Conservation (phyloP, 2,329 filamentous ascomycete genomes). For the Fusarium lyarnte region DNA sequence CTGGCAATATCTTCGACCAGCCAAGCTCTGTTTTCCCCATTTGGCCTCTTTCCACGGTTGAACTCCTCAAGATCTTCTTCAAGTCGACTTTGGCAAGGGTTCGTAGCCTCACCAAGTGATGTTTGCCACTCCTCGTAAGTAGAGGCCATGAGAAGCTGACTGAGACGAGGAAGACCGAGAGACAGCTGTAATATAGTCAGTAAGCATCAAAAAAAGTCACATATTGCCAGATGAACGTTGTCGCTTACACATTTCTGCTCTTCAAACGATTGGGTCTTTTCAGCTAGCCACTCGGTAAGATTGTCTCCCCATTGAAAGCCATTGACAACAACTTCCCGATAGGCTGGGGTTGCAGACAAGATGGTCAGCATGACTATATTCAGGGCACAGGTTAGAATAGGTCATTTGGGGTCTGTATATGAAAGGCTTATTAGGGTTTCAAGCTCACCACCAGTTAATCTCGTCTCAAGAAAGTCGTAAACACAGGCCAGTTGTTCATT, state of each 20-base stretch:
- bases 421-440: not conserved
- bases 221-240: no score
- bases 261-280: constrained; percentile 29
- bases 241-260: constrained; percentile 35
- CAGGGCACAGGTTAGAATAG: constrained; percentile 5
- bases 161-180: constrained; percentile 23
- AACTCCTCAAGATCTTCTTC: constrained; percentile 31
- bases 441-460: constrained; percentile 31
- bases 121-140: constrained; percentile 34
- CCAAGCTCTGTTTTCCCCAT: constrained; percentile 11
- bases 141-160: constrained; percentile 18
- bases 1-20: constrained; percentile 28
- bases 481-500: constrained; percentile 39
- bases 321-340: constrained; percentile 34
- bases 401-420: not conserved
- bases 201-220: not conserved
- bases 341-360: constrained; percentile 31
- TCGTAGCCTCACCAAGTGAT: constrained; percentile 6
- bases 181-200: constrained; percentile 23
- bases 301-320: constrained; percentile 31
- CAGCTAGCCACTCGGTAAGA: constrained; percentile 35
- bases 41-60: constrained; percentile 11
- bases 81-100: constrained; percentile 16
- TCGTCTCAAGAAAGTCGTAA: constrained; percentile 33
- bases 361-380: constrained; percentile 36